Percentiles rank a stretch among this genome's conserved stretches.
These are phyloP conservation scores for Auriscalpium orientale DNA, from an alignment of 768 basidiomycete species.

Conservation along the genomic window DNA sequence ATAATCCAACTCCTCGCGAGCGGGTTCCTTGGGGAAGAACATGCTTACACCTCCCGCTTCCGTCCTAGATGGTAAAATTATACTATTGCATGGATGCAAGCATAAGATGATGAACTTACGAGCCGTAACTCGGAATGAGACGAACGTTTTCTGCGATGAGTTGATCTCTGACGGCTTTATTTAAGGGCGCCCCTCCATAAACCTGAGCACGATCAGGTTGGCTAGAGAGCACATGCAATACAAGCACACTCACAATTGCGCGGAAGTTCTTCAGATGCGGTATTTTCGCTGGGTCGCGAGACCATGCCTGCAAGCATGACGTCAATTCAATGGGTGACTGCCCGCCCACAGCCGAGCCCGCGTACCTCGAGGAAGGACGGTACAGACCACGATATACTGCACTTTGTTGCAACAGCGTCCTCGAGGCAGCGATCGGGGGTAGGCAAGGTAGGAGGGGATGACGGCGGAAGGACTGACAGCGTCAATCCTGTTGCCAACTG, in stretches of 20 bases:
- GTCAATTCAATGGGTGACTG: neutral
- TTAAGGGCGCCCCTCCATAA: slow-evolving; percentile 1
- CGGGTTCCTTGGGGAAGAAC: neutral
- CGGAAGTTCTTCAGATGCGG: neutral
- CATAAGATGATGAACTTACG: neutral
- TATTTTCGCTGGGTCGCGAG: neutral
- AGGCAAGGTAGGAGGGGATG: slow-evolving; percentile 17
- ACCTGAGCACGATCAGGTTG: neutral
- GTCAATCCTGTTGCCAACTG: slow-evolving; percentile 21
- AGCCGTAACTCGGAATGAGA: neutral
- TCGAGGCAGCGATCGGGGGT: slow-evolving; percentile 20
- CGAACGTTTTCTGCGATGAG: neutral
- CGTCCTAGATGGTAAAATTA: neutral
- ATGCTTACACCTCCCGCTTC: neutral
- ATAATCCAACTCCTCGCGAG: neutral
- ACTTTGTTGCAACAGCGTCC: slow-evolving; percentile 14
- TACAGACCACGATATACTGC: slow-evolving; percentile 21
- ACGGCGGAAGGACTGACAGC: slow-evolving; percentile 19
- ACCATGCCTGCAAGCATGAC: slow-evolving; percentile 20
- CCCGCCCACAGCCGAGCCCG: neutral
- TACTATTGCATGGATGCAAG: neutral
- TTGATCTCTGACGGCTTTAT: neutral
- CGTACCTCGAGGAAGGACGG: slow-evolving; percentile 25
- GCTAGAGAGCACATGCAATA: neutral
- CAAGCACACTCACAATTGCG: neutral